phyloP scores from a whole-genome alignment of 345 rosid species.

The Populus tremula region DNA sequence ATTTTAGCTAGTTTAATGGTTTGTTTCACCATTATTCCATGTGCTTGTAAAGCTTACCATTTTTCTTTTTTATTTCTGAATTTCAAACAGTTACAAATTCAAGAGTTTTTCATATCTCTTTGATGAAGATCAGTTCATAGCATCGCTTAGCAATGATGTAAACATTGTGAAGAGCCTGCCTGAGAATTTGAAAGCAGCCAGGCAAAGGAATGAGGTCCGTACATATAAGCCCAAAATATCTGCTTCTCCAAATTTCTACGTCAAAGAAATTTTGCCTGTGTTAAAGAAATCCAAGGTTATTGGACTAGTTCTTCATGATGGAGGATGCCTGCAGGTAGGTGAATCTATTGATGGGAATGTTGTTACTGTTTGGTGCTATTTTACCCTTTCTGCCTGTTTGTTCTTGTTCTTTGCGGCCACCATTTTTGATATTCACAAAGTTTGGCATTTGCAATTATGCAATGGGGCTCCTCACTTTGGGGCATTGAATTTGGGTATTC shows the following conservation, averaged over 20 bases:
- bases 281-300: conserved; percentile 68
- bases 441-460: neutral
- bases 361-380: neutral
- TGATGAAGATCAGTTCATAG: conserved; percentile 90
- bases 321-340: conserved; percentile 90
- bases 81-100: conserved; percentile 61
- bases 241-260: conserved; percentile 71
- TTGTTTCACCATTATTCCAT: conserved; percentile 8
- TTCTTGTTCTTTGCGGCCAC: neutral
- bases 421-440: neutral
- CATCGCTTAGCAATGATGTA: conserved; percentile 82
- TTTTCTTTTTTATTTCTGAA: conserved; percentile 9
- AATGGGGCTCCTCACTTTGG: neutral
- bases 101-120: conserved; percentile 94
- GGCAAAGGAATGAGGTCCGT: conserved; percentile 68
- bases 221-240: conserved; percentile 70
- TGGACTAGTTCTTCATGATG: conserved; percentile 73
- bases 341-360: neutral
- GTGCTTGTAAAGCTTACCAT: neutral
- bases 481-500: neutral
- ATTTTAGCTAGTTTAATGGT: conserved; percentile 13
- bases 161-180: conserved; percentile 68
- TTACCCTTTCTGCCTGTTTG: neutral
- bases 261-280: conserved; percentile 69
- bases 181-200: conserved; percentile 67